Percentiles rank a stretch among this genome's conserved stretches.
Evolutionary conservation across 306 rosid species (phyloP).

Genomic region (Malus fusca): DNA sequence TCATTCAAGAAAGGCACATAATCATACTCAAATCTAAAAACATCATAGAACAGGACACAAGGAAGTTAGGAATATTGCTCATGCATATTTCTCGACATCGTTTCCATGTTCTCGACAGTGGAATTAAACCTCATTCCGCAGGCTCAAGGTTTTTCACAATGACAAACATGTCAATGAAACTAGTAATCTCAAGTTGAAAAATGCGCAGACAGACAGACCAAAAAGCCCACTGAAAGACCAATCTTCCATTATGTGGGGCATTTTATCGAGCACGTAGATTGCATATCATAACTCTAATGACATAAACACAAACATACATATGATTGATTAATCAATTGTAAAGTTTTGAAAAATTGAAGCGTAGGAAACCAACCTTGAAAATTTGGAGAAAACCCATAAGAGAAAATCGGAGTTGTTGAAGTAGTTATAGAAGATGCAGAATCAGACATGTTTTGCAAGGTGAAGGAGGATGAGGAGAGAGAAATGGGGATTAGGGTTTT

Average conservation of each 20-base stretch:
- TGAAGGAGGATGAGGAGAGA: constrained; percentile 16
- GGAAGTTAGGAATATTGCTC: too few relatives aligned
- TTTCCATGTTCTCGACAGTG: background rate
- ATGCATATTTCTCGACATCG: too few relatives aligned
- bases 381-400: constrained; percentile 18
- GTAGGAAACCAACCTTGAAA: constrained; percentile 43
- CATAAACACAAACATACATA: background rate
- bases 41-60: too few relatives aligned
- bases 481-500: constrained; percentile 16
- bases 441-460: constrained; percentile 20
- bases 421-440: constrained; percentile 5
- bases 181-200: too few relatives aligned
- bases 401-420: constrained; percentile 10
- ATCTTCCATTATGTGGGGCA: constrained; percentile 3
- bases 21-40: too few relatives aligned
- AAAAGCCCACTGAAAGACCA: background rate
- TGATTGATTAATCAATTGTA: background rate
- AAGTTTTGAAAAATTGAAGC: background rate
- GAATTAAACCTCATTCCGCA: background rate
- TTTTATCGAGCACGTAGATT: constrained; percentile 17
- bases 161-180: background rate
- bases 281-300: background rate
- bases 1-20: too few relatives aligned
- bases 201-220: background rate
- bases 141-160: background rate